Evolutionary conservation across 768 basidiomycete species (phyloP).

Genomic region (Serendipita indica): DNA sequence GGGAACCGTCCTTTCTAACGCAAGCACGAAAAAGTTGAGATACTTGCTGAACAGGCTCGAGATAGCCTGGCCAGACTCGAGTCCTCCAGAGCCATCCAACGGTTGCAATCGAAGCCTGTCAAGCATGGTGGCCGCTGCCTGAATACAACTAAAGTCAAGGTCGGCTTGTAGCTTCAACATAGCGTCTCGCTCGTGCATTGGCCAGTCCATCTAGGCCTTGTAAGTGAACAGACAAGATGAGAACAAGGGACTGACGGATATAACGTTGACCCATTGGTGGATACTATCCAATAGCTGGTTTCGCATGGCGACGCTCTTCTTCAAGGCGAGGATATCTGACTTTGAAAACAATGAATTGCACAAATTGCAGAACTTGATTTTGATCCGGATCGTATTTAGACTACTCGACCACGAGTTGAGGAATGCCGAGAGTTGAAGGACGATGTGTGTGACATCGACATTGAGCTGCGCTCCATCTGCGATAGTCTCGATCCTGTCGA

Average conservation of each 20-base stretch:
- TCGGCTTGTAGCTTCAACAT: conserved; percentile 35
- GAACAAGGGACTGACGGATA: not conserved
- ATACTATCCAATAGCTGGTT: conserved; percentile 62
- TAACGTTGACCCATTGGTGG: conserved; percentile 48
- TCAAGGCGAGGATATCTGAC: conserved; percentile 42
- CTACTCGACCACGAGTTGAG: conserved; percentile 44
- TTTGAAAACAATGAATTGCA: conserved; percentile 54
- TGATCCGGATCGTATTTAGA: conserved; percentile 43
- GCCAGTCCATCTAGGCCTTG: not conserved
- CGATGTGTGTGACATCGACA: conserved; percentile 25
- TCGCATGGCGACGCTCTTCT: conserved; percentile 50
- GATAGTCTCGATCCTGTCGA: conserved; percentile 51
- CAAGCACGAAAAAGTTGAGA: conserved; percentile 46
- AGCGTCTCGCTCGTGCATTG: conserved; percentile 4
- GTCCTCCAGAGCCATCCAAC: conserved; percentile 36
- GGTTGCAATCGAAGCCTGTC: conserved; percentile 58
- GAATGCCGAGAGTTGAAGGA: conserved; percentile 42
- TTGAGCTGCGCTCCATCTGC: conserved; percentile 42
- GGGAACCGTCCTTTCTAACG: conserved; percentile 27
- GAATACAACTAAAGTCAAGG: conserved; percentile 56
- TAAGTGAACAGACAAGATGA: not conserved
- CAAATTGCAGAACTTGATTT: conserved; percentile 59
- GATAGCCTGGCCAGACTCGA: conserved; percentile 47
- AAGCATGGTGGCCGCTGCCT: conserved; percentile 58
- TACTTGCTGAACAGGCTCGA: conserved; percentile 72